A percentile compares a stretch with the other conserved stretches of the same genome.
Conservation (phyloP, 139 green algal species). For the Nannochloris sp. region DNA sequence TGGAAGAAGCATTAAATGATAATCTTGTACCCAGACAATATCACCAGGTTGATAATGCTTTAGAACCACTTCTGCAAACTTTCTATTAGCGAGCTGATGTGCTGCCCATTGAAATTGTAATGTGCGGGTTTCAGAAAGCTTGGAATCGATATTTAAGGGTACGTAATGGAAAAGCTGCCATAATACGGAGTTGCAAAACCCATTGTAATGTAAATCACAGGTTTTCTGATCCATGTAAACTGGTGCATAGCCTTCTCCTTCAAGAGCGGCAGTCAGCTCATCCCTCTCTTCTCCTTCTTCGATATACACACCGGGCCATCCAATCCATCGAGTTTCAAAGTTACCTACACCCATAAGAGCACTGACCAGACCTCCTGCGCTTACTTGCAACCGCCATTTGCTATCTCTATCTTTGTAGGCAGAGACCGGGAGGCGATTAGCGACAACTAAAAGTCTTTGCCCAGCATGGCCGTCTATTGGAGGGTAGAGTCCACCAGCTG, state of each 20-base stretch:
- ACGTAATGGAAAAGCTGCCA: slow-evolving; percentile 99
- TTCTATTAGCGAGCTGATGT: slow-evolving; percentile 63
- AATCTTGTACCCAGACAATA: slow-evolving; percentile 90
- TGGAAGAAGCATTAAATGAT: slow-evolving; percentile 93
- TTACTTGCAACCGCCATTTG: slow-evolving; percentile 80
- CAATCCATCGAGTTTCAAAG: slow-evolving; percentile 87
- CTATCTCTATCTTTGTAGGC: slow-evolving; percentile 61
- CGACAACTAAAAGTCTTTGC: slow-evolving; percentile 87
- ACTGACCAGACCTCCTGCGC: slow-evolving; percentile 84
- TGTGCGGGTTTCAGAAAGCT: slow-evolving; percentile 75
- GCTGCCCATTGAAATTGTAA: slow-evolving; percentile 86
- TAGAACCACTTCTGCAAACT: slow-evolving; percentile 75
- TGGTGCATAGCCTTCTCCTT: slow-evolving; percentile 70
- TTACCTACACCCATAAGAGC: slow-evolving; percentile 88
- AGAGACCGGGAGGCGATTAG: slow-evolving; percentile 91
- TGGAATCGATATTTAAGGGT: slow-evolving; percentile 84
- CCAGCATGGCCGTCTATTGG: background rate
- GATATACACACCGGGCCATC: slow-evolving; percentile 88
- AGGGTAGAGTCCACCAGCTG: background rate
- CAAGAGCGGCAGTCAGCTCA: slow-evolving; percentile 58
- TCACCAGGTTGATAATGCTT: slow-evolving; percentile 67
- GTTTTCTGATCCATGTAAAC: slow-evolving; percentile 81
- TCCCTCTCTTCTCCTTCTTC: slow-evolving; percentile 62
- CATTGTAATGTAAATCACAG: slow-evolving; percentile 67
- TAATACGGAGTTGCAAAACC: slow-evolving; percentile 97